phyloP scores from a whole-genome alignment of 495 filamentous ascomycete genomes.

The Tricharina praecox region DNA sequence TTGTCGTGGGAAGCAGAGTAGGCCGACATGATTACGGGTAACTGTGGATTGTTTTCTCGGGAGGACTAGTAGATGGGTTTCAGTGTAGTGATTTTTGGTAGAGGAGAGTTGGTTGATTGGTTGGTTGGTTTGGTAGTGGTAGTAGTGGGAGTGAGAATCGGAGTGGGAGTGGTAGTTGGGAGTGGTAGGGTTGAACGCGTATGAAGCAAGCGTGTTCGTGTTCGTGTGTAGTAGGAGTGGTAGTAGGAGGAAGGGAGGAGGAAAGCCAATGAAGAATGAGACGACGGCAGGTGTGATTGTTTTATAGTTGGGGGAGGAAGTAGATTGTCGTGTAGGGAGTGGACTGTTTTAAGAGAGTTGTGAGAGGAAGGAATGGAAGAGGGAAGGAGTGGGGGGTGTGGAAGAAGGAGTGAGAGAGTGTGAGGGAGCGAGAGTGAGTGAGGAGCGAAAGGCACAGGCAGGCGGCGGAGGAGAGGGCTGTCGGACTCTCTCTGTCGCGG shows the following conservation, averaged over 20 bases:
- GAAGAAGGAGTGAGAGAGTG: not conserved
- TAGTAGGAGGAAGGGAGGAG: not conserved
- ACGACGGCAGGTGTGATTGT: too few relatives aligned
- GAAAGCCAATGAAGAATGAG: not conserved
- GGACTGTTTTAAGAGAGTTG: too few relatives aligned
- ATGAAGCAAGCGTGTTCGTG: too few relatives aligned
- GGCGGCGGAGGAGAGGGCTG: not conserved
- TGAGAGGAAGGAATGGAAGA: not conserved
- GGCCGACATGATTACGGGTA: not conserved
- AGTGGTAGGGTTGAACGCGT: not conserved
- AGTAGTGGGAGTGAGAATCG: slow-evolving; percentile 9
- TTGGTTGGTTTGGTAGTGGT: not conserved
- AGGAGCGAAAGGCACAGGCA: not conserved
- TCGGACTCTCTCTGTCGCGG: too few relatives aligned
- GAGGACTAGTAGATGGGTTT: not conserved
- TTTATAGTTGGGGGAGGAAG: too few relatives aligned
- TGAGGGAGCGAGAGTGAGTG: not conserved
- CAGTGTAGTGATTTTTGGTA: not conserved
- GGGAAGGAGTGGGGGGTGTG: too few relatives aligned
- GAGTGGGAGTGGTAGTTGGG: slow-evolving; percentile 3
- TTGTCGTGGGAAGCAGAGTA: not conserved
- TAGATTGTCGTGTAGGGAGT: too few relatives aligned
- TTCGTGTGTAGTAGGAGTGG: not conserved
- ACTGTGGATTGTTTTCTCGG: not conserved
- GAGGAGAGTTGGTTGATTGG: too few relatives aligned